A percentile compares a stretch with the other conserved stretches of the same genome.
Evolutionary conservation across 352 stramenopile genomes (phyloP).

Genomic region (Phytophthora multivora): DNA sequence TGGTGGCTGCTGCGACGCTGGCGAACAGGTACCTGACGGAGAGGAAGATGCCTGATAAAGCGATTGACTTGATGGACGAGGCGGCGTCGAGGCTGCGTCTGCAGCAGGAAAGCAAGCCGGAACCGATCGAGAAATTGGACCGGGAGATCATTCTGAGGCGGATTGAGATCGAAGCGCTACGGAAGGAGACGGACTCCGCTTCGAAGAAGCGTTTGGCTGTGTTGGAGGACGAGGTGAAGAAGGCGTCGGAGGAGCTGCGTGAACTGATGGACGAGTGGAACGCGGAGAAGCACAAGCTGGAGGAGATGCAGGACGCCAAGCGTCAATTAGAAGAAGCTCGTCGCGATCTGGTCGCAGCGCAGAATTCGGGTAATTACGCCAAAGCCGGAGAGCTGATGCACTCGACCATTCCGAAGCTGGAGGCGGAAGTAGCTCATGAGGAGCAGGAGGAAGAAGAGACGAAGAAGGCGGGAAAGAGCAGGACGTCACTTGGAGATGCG

Average conservation of each 20-base stretch:
- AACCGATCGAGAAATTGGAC: constrained; percentile 85
- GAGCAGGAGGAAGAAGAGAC: constrained; percentile 53
- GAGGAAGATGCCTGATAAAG: constrained; percentile 96
- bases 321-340: constrained; percentile 78
- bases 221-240: constrained; percentile 71
- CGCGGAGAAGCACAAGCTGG: constrained; percentile 70
- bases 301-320: constrained; percentile 80
- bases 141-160: constrained; percentile 74
- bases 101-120: constrained; percentile 85
- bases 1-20: constrained; percentile 94
- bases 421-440: constrained; percentile 70
- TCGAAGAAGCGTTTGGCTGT: constrained; percentile 70
- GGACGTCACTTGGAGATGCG: constrained; percentile 84
- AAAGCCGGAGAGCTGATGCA: constrained; percentile 84
- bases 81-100: constrained; percentile 83
- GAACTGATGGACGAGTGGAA: constrained; percentile 80
- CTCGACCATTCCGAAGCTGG: constrained; percentile 76
- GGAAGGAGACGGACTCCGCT: constrained; percentile 73
- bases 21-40: constrained; percentile 92
- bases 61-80: constrained; percentile 97
- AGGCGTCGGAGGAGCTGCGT: constrained; percentile 59
- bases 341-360: constrained; percentile 68
- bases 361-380: constrained; percentile 80
- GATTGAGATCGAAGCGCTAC: constrained; percentile 86
- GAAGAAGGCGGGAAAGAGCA: constrained; percentile 40